Conservation (phyloP, 2,329 filamentous ascomycete genomes). For the Penicillium glabrum region DNA sequence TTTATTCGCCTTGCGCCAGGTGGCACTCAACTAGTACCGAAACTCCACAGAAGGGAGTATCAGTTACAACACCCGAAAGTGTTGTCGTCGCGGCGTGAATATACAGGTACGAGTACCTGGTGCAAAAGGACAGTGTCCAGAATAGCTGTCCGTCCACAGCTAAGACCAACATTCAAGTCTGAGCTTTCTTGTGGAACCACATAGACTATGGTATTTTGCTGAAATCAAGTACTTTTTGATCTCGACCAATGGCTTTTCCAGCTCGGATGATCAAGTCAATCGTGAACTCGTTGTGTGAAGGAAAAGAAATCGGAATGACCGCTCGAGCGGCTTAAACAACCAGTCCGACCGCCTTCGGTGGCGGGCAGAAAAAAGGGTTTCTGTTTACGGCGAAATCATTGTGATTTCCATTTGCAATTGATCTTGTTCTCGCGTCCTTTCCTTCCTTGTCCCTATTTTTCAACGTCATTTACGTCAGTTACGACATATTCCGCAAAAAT, state of each 20-base stretch:
- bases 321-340: constrained; percentile 15
- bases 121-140: neutral
- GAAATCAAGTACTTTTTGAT: neutral
- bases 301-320: constrained; percentile 9
- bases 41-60: constrained; percentile 63
- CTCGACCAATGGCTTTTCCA: neutral
- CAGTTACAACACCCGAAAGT: constrained; percentile 58
- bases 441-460: neutral
- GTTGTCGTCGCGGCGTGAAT: constrained; percentile 55
- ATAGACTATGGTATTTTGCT: neutral
- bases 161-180: neutral
- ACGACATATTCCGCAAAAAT: constrained; percentile 48
- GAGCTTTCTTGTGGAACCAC: neutral
- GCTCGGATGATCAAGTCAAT: neutral
- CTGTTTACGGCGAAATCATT: constrained; percentile 14
- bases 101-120: neutral
- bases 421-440: neutral
- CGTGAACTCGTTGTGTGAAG: neutral
- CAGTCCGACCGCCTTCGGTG: constrained; percentile 11
- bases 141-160: neutral
- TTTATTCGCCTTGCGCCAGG: constrained; percentile 73
- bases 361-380: constrained; percentile 16
- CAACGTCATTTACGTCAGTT: neutral
- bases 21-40: constrained; percentile 69
- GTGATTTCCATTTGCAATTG: neutral